Base-by-base conservation (phyloP, 345 rosid genomes). In the Raphanus raphanistrum region DNA sequence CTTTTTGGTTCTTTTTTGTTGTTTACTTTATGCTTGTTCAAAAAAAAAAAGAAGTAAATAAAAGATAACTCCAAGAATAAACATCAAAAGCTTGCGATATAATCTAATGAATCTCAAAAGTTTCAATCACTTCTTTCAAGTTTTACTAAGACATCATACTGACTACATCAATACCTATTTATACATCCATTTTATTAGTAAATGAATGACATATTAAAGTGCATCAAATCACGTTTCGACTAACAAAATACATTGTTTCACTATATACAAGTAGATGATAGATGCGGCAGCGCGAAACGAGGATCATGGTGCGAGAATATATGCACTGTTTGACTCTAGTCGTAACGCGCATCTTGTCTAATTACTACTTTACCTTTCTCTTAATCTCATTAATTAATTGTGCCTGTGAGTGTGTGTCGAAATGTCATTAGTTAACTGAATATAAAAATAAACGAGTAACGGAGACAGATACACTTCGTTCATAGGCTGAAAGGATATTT, bases 251-350 rank as follows among this genome's bases (percentile, higher is more conserved):
- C 45, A 33, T 33, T 13, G 9, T 13, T 61, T 61, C 38, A 61
- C 17, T 60, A 62, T 2, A 31, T 62, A n/a, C 0, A 69, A 52
- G 2, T 31, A 38, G n/a, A 57, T 70, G 45, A 77, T 63, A 77
- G 62, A 71, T 57, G 62, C 73, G 69, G 66, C 71, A 68, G 82
- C 82, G 82, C 70, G 59, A 79, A 79, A 66, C 77, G 48, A 68
- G 82, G 82, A 73, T 79, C 45, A 43, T 61, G 74, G 79, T 74
- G 79, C 75, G 67, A 69, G 82, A 63, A 79, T 74, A 79, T 79
- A 68, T 79, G 82, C 77, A 79, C 62, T 68, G 38, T 79, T 79
- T 74, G 78, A 73, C 78, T 60, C 58, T 10, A 60, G 43, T 72
- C 76, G 16, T 71, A 43, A 63, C 69, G 62, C 43, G 8, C 2